phyloP scores from a whole-genome alignment of 305 asterid species.

The Andrographis paniculata region DNA sequence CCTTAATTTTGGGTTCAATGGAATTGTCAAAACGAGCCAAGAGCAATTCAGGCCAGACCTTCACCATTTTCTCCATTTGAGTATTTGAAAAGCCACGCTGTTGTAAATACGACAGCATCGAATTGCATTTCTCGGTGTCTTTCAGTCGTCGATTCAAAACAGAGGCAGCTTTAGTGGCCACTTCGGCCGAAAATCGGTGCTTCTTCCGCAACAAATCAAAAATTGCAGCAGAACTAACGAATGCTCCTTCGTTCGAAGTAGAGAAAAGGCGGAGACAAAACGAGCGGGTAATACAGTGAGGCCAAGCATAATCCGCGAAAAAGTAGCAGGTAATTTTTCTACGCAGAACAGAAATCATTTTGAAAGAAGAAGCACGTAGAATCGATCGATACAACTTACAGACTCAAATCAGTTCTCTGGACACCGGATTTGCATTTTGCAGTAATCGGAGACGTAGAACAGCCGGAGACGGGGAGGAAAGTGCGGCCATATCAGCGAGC shows the following conservation, averaged over 20 bases:
- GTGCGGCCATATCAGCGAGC: too few relatives aligned
- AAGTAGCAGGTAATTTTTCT: too few relatives aligned
- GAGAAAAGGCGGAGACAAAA: not conserved
- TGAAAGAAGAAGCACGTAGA: too few relatives aligned
- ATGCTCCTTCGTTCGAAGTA: not conserved
- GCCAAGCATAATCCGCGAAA: too few relatives aligned
- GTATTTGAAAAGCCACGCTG: conserved; percentile 14
- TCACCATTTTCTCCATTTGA: conserved; percentile 15
- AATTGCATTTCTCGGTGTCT: conserved; percentile 6
- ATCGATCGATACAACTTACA: too few relatives aligned
- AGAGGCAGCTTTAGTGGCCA: conserved; percentile 13
- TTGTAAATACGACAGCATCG: conserved; percentile 12
- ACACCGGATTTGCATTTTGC: too few relatives aligned
- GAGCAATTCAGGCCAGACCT: conserved; percentile 1
- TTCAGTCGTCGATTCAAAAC: not conserved
- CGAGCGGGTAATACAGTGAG: not conserved
- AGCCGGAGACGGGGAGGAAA: too few relatives aligned
- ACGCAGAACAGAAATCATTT: too few relatives aligned
- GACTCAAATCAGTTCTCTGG: too few relatives aligned
- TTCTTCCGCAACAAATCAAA: conserved; percentile 8
- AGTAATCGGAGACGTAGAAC: too few relatives aligned
- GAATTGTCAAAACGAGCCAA: conserved; percentile 11
- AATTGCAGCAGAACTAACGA: not conserved
- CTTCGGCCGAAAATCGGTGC: conserved; percentile 13
- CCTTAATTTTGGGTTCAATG: conserved; percentile 26